Base-by-base conservation (phyloP, 805 yeast species). In the Kodamaea sagamina region DNA sequence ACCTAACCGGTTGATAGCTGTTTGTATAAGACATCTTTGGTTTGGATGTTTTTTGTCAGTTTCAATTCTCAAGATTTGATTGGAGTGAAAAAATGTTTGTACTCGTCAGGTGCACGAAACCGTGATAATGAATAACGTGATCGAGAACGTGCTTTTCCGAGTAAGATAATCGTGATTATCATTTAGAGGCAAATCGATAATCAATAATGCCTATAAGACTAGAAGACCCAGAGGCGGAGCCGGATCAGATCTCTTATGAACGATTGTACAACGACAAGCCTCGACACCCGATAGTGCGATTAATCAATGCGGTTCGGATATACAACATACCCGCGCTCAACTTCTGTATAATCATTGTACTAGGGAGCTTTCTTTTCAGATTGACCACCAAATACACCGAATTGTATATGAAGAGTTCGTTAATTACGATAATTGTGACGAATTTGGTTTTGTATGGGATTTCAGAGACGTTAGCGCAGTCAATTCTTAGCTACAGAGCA, bases 381-480 rank as follows among this genome's bases (percentile, higher is more conserved):
- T 67, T 82, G 39, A 77, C 87, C 6, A 71, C 78, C 21, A 71
- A 73, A 40, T 85, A 84, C 55, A 80, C 80, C 40, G 68, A 67
- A 6, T 56, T 84, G 43, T 89, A 89, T 60, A 75, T 77, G 47
- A 72, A 67, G 44, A 79, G 81, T 37, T 82, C 93, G 1, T 63
- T 89, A 22, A 60, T 84, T n/a, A 88, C 97, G 11, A 86, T 89
- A 27, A 77, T 88, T 46, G 78, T 82, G 17, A 84, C 97, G 1
- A 92, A 92, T 57, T 65, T 86, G 21, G 81, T 90, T 4, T 68
- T 92, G 4, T 87, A 82, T 60, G 97, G 96, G 0, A 81, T 89
- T n/a, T 89, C 97, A 0, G 98, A 92, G 59, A 79, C 90, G 0
- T 59, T 90, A 48, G 98, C 98, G 0, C 98, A 92, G 62, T 75